These are phyloP conservation scores for Leishmania aethiopica DNA, from an alignment of 208 protist species.

Conservation along the genomic window DNA sequence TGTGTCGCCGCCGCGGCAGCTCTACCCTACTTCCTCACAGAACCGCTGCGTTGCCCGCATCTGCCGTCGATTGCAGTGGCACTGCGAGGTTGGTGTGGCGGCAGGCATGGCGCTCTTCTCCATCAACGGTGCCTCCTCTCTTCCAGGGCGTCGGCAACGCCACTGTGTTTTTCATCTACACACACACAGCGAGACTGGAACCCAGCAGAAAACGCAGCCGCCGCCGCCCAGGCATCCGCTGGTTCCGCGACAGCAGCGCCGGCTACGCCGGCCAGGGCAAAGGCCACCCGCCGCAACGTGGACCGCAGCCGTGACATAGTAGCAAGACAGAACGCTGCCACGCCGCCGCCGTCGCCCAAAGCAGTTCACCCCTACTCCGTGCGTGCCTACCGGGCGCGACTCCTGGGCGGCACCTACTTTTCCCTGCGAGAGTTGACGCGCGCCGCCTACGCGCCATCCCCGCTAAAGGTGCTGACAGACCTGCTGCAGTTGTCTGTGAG, in stretches of 20 bases:
- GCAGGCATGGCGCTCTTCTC: not conserved
- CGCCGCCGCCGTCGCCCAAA: not conserved
- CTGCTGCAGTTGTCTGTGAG: slow-evolving; percentile 34
- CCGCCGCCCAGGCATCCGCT: not conserved
- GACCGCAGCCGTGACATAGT: not conserved
- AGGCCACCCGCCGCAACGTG: not conserved
- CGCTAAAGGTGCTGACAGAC: slow-evolving; percentile 65
- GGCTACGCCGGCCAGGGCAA: not conserved
- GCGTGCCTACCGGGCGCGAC: slow-evolving; percentile 59
- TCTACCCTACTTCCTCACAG: not conserved
- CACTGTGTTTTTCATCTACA: slow-evolving; percentile 6
- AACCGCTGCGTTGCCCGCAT: not conserved
- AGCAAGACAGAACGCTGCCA: not conserved
- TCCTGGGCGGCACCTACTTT: slow-evolving; percentile 50
- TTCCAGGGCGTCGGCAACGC: not conserved
- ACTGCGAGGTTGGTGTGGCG: not conserved
- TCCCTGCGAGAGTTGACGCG: slow-evolving; percentile 51
- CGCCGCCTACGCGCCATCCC: slow-evolving; percentile 61
- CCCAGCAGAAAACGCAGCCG: not conserved
- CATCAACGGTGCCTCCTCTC: slow-evolving; percentile 5
- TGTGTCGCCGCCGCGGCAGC: not conserved
- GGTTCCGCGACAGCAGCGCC: not conserved
- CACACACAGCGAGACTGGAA: slow-evolving; percentile 8
- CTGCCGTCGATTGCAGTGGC: not conserved
- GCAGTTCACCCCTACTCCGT: slow-evolving; percentile 36